phyloP scores from a whole-genome alignment of 192 early-diverging fungal species.

The Backusella australiensis region DNA sequence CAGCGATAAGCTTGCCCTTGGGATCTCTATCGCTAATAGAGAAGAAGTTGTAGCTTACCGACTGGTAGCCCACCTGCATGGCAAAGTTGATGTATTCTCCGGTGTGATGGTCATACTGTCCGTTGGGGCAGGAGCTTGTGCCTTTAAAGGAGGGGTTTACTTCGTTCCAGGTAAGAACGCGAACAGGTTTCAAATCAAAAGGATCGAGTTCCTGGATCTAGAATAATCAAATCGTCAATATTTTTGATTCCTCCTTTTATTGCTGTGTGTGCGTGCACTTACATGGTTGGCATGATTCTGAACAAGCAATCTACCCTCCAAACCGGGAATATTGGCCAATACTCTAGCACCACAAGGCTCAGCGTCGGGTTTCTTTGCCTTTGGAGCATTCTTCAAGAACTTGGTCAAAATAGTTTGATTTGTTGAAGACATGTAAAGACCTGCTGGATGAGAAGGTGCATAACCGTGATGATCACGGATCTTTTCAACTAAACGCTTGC shows the following conservation, averaged over 20 bases:
- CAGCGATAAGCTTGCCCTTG: conserved; percentile 60
- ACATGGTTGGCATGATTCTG: conserved; percentile 68
- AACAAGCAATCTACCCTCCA: conserved; percentile 61
- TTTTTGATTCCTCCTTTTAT: no score
- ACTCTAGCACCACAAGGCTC: conserved; percentile 69
- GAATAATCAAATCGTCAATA: neutral
- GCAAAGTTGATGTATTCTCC: conserved; percentile 75
- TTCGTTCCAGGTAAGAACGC: conserved; percentile 58
- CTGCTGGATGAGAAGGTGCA: conserved; percentile 61
- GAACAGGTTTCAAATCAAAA: conserved; percentile 58
- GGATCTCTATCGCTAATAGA: conserved; percentile 59
- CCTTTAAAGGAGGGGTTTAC: conserved; percentile 67
- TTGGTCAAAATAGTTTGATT: conserved; percentile 69
- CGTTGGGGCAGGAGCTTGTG: conserved; percentile 63
- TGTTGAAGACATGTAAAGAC: conserved; percentile 62
- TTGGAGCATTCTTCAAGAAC: conserved; percentile 53
- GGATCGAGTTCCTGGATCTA: conserved; percentile 67
- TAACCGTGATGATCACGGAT: conserved; percentile 73
- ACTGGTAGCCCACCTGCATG: conserved; percentile 71
- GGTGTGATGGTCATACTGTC: conserved; percentile 64
- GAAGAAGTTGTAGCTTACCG: conserved; percentile 66
- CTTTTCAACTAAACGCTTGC: conserved; percentile 57
- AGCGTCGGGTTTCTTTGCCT: conserved; percentile 58
- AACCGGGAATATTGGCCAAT: conserved; percentile 55
- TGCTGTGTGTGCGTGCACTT: conserved; percentile 14